Base-by-base conservation (phyloP, 2,329 filamentous ascomycete genomes). In the Ophiostoma himal-ulmi region DNA sequence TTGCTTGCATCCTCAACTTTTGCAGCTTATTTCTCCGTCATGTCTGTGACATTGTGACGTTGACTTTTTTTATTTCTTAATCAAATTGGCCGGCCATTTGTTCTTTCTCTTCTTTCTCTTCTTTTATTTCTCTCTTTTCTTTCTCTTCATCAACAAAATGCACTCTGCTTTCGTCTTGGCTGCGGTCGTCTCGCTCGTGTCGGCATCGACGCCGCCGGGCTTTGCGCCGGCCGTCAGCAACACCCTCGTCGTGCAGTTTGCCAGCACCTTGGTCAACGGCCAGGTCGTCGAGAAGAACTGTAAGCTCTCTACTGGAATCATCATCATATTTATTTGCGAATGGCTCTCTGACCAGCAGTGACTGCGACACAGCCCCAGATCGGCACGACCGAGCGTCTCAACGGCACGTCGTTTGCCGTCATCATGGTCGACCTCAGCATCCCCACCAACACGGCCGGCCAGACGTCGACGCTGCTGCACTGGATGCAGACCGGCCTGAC, bases 381-480 rank as follows among this genome's bases (percentile, higher is more conserved):
- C 70, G 73, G 70, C 30, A 82, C 81, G 8, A 73, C 75, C 60
- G 76, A 76, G 72, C 76, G 76, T 66, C 76, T 83, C n/a, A 77
- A 75, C 22, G 81, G 81, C 68, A 77, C 77, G 68, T 81, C 79
- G 4, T 82, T 80, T 73, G 78, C 80, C 17, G 76, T 82, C 41
- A 69, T 82, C 71, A 82, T 82, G 81, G 76, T 82, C 66, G 80
- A 82, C 71, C 78, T 85, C 6, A 83, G 83, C 73, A 85, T 81
- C 77, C 83, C 81, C 65, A 82, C 81, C 13, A 79, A 77, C 73
- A 77, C 37, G 54, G 8, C 79, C 77, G 71, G 78, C 64, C 68
- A 75, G 65, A 81, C 80, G 11, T 76, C 74, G 70, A 82, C 80
- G 14, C 75, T 81, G 30, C 77, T 82, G 57, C 80, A 82, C 76